Evolutionary conservation across 2,329 filamentous ascomycete genomes (phyloP).

Genomic region (Penicillium sp.): DNA sequence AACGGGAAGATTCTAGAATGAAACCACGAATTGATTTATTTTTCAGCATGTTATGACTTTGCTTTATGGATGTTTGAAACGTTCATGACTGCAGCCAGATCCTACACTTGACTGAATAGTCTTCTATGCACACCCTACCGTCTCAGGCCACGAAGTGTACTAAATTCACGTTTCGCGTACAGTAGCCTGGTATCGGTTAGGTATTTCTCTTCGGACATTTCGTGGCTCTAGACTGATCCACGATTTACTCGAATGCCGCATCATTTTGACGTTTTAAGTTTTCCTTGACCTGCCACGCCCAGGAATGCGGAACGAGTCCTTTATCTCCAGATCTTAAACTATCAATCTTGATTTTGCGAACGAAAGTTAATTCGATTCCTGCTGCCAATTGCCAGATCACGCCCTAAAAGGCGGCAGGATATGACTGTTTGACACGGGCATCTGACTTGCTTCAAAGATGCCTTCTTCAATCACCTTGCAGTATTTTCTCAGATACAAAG

Average conservation of each 20-base stretch:
- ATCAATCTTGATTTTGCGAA: not conserved
- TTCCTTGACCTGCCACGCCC: slow-evolving; percentile 8
- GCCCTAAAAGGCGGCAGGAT: not conserved
- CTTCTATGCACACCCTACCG: no score
- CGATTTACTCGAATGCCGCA: slow-evolving; percentile 2
- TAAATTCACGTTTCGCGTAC: no score
- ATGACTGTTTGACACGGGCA: not conserved
- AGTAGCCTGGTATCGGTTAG: no score
- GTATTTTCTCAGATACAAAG: slow-evolving; percentile 1
- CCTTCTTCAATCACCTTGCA: not conserved
- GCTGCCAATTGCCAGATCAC: not conserved
- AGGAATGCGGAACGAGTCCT: slow-evolving; percentile 13
- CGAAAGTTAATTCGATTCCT: not conserved
- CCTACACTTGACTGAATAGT: no score
- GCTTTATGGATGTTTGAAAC: no score
- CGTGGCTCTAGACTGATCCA: not conserved
- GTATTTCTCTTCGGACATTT: no score
- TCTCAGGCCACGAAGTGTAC: no score
- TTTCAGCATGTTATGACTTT: not conserved
- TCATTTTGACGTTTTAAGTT: slow-evolving; percentile 3
- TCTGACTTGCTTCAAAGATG: slow-evolving; percentile 6
- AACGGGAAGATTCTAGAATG: slow-evolving; percentile 29
- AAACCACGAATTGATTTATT: slow-evolving; percentile 8
- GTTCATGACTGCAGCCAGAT: no score
- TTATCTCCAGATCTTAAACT: not conserved